Conservation (phyloP, 129 eudicot genomes). For the Chrysanthemum lavandulifolium region DNA sequence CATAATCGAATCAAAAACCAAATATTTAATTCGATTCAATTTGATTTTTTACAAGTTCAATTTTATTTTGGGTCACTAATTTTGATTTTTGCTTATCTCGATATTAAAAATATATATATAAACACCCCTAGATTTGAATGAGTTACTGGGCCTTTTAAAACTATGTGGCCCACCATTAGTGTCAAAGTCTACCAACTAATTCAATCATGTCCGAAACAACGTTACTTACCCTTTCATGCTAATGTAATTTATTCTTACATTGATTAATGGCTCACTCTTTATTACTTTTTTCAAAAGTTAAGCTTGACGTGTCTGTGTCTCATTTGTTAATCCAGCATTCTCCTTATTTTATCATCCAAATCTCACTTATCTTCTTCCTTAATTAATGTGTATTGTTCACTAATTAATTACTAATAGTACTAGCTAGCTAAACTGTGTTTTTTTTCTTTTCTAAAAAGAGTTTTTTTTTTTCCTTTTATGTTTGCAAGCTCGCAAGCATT, state of each 20-base stretch:
- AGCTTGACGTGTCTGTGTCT: constrained; percentile 32
- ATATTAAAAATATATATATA: too few species aligned
- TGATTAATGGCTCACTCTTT: constrained; percentile 27
- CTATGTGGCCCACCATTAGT: constrained; percentile 21
- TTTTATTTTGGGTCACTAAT: too few species aligned
- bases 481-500: too few species aligned
- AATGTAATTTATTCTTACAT: constrained; percentile 22
- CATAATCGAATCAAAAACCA: too few species aligned
- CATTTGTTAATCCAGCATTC: constrained; percentile 13
- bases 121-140: too few species aligned
- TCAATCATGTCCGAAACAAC: constrained; percentile 23
- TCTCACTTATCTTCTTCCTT: background rate
- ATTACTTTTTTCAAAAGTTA: constrained; percentile 17
- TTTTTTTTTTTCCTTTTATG: too few species aligned
- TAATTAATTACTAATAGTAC: too few species aligned
- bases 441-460: too few species aligned
- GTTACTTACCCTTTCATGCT: constrained; percentile 20
- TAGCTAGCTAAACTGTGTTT: too few species aligned
- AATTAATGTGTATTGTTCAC: background rate
- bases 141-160: background rate
- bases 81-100: too few species aligned
- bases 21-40: too few species aligned
- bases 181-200: constrained; percentile 22
- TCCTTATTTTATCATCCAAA: background rate
- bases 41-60: too few species aligned